phyloP scores from a whole-genome alignment of 805 yeast genomes.

The Suhomyces sp. region DNA sequence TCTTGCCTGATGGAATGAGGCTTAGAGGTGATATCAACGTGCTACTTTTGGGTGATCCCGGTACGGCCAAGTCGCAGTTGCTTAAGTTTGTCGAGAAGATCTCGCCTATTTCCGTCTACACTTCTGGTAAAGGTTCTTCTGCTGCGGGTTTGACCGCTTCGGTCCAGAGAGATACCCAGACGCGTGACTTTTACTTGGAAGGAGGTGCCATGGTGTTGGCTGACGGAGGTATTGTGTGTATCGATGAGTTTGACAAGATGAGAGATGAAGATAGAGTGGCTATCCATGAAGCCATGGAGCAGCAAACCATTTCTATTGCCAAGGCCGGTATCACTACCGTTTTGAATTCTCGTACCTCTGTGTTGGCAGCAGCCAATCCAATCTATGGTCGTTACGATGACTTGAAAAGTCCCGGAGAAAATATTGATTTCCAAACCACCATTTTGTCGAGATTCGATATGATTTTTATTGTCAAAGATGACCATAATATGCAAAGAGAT shows the following conservation, averaged over 20 bases:
- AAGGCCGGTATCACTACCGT: constrained; percentile 99
- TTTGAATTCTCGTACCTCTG: constrained; percentile 92
- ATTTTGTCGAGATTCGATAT: constrained; percentile 96
- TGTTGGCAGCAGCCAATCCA: constrained; percentile 97
- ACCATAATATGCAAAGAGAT: constrained; percentile 83
- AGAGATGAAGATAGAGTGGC: constrained; percentile 98
- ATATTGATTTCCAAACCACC: constrained; percentile 96
- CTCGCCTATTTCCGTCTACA: constrained; percentile 90
- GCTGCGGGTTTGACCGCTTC: constrained; percentile 99
- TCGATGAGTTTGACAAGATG: constrained; percentile 99
- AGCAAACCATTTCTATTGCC: constrained; percentile 97
- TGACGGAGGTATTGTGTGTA: constrained; percentile 98
- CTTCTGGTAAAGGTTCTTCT: constrained; percentile 98
- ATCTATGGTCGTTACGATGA: constrained; percentile 96
- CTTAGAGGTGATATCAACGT: constrained; percentile 97
- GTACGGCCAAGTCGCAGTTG: constrained; percentile 96
- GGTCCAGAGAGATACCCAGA: constrained; percentile 85
- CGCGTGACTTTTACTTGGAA: constrained; percentile 91
- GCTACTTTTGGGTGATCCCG: constrained; percentile 93
- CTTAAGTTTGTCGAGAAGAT: constrained; percentile 93
- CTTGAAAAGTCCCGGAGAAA: constrained; percentile 94
- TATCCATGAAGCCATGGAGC: constrained; percentile 99
- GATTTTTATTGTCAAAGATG: constrained; percentile 97
- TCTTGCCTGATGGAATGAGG: constrained; percentile 94
- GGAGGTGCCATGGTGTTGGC: constrained; percentile 99